Evolutionary conservation across 106 monocot species (phyloP).

Genomic region (Dendrobium huoshanense): DNA sequence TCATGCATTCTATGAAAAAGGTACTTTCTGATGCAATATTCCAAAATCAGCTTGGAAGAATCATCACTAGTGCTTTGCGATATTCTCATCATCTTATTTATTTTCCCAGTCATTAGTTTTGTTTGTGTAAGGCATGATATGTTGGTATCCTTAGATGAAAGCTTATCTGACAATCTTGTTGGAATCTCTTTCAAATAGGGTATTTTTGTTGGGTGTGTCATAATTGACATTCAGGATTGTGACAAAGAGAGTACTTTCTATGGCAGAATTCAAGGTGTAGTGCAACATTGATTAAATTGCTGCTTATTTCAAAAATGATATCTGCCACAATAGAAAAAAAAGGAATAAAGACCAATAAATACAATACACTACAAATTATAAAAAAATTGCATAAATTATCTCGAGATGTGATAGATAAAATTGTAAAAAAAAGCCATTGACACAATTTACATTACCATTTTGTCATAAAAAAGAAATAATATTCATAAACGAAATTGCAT

Average conservation of each 20-base stretch:
- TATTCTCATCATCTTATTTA: constrained; percentile 9
- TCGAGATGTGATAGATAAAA: too few relatives aligned
- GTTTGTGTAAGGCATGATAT: constrained; percentile 34
- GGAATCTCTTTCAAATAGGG: constrained; percentile 93
- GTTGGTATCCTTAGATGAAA: constrained; percentile 33
- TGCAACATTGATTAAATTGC: constrained; percentile 51
- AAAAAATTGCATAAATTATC: too few relatives aligned
- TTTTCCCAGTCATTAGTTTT: constrained; percentile 13
- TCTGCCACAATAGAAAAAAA: too few relatives aligned
- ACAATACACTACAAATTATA: too few relatives aligned
- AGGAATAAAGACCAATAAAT: too few relatives aligned
- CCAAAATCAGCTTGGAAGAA: constrained; percentile 5
- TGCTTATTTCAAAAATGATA: constrained; percentile 43
- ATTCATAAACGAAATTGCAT: too few relatives aligned
- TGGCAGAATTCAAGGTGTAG: constrained; percentile 58
- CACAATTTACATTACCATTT: too few relatives aligned
- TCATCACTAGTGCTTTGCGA: constrained; percentile 13
- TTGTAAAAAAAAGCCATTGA: too few relatives aligned
- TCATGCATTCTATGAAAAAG: neutral
- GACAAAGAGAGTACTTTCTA: constrained; percentile 63
- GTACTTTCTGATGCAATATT: neutral
- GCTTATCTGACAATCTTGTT: constrained; percentile 63
- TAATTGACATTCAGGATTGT: constrained; percentile 78
- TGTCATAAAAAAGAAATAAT: too few relatives aligned
- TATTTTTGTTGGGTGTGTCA: constrained; percentile 85